Percentiles rank a stretch among this genome's conserved stretches.
Conservation (phyloP, 345 rosid genomes). For the Brassica carinata region DNA sequence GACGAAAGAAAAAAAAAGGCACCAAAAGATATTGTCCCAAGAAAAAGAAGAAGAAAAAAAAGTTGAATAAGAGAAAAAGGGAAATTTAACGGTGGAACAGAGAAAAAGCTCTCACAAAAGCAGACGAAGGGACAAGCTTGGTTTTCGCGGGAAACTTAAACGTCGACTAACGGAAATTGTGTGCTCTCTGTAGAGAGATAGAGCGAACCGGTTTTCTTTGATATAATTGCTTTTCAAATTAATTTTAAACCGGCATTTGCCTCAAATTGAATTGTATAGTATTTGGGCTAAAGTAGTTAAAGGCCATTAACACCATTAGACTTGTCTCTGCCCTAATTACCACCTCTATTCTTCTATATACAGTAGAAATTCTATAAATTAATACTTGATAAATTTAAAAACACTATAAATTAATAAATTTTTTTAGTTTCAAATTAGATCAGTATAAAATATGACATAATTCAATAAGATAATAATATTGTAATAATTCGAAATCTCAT, state of each 20-base stretch:
- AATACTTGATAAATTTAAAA: too few relatives aligned
- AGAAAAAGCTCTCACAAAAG: slow-evolving; percentile 40
- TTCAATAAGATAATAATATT: too few relatives aligned
- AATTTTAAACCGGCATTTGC: background rate
- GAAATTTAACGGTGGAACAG: slow-evolving; percentile 44
- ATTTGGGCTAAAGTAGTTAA: background rate
- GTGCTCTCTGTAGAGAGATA: slow-evolving; percentile 32
- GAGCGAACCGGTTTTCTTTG: slow-evolving; percentile 20
- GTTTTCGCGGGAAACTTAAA: slow-evolving; percentile 32
- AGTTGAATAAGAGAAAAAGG: slow-evolving; percentile 32
- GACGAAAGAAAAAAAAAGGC: background rate
- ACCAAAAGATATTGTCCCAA: slow-evolving; percentile 9
- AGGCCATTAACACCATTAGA: slow-evolving; percentile 2
- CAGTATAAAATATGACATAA: too few relatives aligned
- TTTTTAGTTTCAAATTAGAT: too few relatives aligned
- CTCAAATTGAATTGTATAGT: background rate
- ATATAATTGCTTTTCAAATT: background rate
- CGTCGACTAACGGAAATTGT: slow-evolving; percentile 41
- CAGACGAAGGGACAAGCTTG: slow-evolving; percentile 35
- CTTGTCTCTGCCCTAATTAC: slow-evolving; percentile 25
- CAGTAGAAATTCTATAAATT: too few relatives aligned
- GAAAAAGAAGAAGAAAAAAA: slow-evolving; percentile 29
- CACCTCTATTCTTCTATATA: slow-evolving; percentile 13
- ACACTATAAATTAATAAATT: too few relatives aligned
- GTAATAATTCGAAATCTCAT: too few relatives aligned